Evolutionary conservation across 176 grass and related monocot genomes (phyloP).

Genomic region (Phoenix dactylifera): DNA sequence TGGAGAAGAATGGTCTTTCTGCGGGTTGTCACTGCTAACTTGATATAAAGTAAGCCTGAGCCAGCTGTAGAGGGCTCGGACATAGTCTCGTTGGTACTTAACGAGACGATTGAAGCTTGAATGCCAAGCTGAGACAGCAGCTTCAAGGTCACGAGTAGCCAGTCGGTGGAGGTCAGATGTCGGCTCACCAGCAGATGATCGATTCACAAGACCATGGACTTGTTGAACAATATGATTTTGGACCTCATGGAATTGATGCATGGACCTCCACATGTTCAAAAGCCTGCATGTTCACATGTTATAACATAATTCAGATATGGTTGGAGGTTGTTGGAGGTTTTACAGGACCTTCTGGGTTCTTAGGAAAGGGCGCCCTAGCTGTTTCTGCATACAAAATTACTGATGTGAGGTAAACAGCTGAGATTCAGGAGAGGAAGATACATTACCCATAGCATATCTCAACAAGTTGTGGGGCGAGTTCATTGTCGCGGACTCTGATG

Average conservation of each 20-base stretch:
- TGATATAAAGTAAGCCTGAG: conserved; percentile 78
- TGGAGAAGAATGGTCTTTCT: conserved; percentile 48
- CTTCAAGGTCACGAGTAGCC: conserved; percentile 88
- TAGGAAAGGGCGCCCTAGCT: too few relatives aligned
- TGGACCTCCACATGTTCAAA: conserved; percentile 92
- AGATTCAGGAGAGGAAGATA: conserved; percentile 2
- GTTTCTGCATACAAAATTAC: not conserved
- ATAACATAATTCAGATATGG: not conserved
- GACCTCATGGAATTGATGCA: conserved; percentile 82
- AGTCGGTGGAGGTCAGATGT: conserved; percentile 88
- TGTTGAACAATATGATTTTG: conserved; percentile 91
- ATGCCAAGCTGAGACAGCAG: conserved; percentile 79
- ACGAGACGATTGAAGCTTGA: conserved; percentile 81
- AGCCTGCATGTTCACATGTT: conserved; percentile 37
- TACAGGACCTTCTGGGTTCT: too few relatives aligned
- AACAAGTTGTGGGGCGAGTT: conserved; percentile 96
- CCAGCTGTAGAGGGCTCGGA: conserved; percentile 79
- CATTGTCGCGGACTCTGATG: conserved; percentile 75
- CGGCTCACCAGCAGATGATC: conserved; percentile 44
- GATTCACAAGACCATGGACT: conserved; percentile 81
- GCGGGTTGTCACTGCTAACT: conserved; percentile 45
- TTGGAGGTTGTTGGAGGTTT: too few relatives aligned
- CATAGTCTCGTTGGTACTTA: conserved; percentile 77
- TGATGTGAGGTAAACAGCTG: not conserved
- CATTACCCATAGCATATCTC: conserved; percentile 81